Base-by-base conservation (phyloP, 1,139 yeast genomes). In the Blastobotrys elegans region DNA sequence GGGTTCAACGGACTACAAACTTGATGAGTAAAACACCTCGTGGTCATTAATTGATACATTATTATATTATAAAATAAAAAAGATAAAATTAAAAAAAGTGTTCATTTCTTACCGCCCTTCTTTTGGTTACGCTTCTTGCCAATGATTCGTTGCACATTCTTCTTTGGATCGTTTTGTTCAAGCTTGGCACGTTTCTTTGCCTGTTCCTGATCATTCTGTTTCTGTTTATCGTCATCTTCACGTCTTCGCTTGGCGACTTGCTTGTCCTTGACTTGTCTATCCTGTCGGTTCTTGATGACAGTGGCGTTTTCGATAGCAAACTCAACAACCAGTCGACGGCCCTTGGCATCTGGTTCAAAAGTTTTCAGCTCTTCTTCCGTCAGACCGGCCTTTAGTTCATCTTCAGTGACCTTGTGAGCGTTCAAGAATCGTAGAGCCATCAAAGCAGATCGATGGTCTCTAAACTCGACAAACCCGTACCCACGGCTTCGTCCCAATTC, bases 371-470 rank as follows among this genome's bases (percentile, higher is more conserved):
- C 84, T 46, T 85, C 92, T 6, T 84, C 94, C 30, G 74, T 71
- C 53, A 84, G 65, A 10, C 95, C 96, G 52, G 76, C 88, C 17
- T 77, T 57, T 33, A 87, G 76, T 66, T 90, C 97, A 8, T 76
- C 79, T 40, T 67, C 68, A 0, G 86, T 70, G 11, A 92, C 96
- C 60, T 79, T 84, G 64, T 92, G 97, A 2, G 96, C 96, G 69
- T 92, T 92, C 65, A 92, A 76, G 96, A 97, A 94, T 72, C 99
- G 80, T 52, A 92, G 76, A 4, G 95, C 97, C 97, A 90, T 90
- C 54, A 92, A 75, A 1, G 99, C 98, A 53, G 85, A 68, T 66
- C 85, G 86, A 66, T 92, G 99, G 66, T 90, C 96, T 68, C 92
- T 80, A 67, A 77, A 89, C 68, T 94, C 98, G 47, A 92, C 70